phyloP scores from a whole-genome alignment of 192 early-diverging fungal genomes.

The Paraglomus brasilianum region DNA sequence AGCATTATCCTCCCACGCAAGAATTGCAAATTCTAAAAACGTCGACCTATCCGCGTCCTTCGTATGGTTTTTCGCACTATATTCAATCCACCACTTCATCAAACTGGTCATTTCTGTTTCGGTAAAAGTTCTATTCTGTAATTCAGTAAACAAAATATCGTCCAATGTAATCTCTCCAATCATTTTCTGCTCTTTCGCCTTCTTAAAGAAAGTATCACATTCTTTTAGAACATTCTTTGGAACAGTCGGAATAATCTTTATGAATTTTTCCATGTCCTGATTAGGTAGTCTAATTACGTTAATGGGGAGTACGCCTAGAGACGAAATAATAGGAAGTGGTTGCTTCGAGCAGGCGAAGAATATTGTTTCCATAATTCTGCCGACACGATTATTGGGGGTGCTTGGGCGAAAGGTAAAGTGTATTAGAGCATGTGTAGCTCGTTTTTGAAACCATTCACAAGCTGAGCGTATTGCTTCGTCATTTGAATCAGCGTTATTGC shows the following conservation, averaged over 20 bases:
- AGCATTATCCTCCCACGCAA: conserved; percentile 42
- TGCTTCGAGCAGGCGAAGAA: conserved; percentile 56
- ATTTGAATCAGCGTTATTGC: conserved; percentile 30
- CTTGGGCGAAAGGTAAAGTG: conserved; percentile 68
- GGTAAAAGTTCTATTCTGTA: conserved; percentile 55
- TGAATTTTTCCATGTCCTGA: conserved; percentile 51
- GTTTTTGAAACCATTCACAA: conserved; percentile 57
- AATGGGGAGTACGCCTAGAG: conserved; percentile 58
- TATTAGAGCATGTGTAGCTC: conserved; percentile 64
- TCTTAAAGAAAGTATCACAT: conserved; percentile 56
- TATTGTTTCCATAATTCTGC: conserved; percentile 52
- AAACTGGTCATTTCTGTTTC: conserved; percentile 60
- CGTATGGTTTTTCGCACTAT: conserved; percentile 38
- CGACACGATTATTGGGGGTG: conserved; percentile 69
- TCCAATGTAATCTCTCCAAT: conserved; percentile 52
- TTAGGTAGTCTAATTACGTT: conserved; percentile 64
- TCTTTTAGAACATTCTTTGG: conserved; percentile 47
- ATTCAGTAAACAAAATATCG: conserved; percentile 70
- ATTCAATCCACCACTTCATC: conserved; percentile 79
- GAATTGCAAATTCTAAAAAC: conserved; percentile 51
- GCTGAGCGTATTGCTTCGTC: conserved; percentile 44
- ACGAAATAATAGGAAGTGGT: conserved; percentile 64
- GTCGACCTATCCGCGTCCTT: conserved; percentile 34
- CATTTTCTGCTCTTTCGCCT: conserved; percentile 44
- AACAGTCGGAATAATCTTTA: conserved; percentile 65